Evolutionary conservation across 495 filamentous ascomycete species (phyloP).

Genomic region (Trypethelium eluteriae): DNA sequence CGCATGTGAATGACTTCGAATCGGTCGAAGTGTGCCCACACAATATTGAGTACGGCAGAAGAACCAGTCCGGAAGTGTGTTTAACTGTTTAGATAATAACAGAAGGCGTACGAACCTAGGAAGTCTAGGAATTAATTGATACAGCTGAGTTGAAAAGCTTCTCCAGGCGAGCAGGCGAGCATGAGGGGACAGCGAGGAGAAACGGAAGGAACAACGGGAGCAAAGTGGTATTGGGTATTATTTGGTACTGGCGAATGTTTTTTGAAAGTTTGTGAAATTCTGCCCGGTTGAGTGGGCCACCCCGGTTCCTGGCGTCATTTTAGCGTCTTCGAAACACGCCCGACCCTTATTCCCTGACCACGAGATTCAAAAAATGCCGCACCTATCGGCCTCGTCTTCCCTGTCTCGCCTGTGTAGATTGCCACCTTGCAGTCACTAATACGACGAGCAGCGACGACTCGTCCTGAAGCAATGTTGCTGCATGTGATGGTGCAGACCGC

Average conservation of each 20-base stretch:
- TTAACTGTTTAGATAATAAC: background rate
- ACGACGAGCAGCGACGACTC: background rate
- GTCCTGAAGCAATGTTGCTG: background rate
- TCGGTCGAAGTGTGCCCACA: too few species aligned
- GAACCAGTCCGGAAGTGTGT: too few species aligned
- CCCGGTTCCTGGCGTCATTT: constrained; percentile 3
- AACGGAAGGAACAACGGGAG: background rate
- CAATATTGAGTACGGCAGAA: too few species aligned
- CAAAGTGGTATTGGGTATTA: background rate
- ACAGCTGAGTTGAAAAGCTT: too few species aligned
- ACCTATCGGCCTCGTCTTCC: background rate
- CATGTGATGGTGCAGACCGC: constrained; percentile 2
- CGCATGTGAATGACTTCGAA: background rate
- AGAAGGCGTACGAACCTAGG: background rate
- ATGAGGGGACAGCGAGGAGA: background rate
- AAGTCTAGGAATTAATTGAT: too few species aligned
- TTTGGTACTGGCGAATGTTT: background rate
- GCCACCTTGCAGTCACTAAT: too few species aligned
- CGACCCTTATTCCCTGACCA: background rate
- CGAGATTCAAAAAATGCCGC: background rate
- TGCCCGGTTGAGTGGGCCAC: background rate
- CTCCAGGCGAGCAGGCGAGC: too few species aligned
- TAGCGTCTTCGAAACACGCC: background rate
- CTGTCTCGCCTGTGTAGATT: background rate
- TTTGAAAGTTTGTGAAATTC: constrained; percentile 6